Conservation (phyloP, 495 filamentous ascomycete genomes). For the Neurospora sp. region DNA sequence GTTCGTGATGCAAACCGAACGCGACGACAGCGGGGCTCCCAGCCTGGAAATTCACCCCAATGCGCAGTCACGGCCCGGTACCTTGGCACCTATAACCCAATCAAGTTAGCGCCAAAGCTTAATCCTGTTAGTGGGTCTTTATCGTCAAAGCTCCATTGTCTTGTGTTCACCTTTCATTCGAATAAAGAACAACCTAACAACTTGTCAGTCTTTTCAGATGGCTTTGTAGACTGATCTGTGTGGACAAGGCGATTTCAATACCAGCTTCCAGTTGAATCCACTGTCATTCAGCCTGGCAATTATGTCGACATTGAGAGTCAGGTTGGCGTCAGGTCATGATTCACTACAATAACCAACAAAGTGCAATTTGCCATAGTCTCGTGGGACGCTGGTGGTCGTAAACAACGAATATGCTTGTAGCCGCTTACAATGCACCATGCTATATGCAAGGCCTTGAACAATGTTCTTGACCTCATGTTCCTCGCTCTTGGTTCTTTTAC, state of each 20-base stretch:
- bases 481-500: not conserved
- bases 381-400: not conserved
- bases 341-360: not conserved
- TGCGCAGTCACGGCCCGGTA: not conserved
- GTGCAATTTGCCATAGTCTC: not conserved
- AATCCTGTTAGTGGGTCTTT: not conserved
- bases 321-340: not conserved
- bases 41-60: not conserved
- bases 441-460: too few species aligned
- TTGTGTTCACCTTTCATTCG: not conserved
- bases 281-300: too few species aligned
- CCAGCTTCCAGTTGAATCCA: too few species aligned
- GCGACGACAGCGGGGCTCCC: not conserved
- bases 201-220: not conserved
- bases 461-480: not conserved
- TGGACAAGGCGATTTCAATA: not conserved
- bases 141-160: not conserved
- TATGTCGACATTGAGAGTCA: not conserved
- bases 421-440: not conserved
- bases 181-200: not conserved
- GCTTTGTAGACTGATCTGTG: not conserved
- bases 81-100: not conserved
- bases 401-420: not conserved
- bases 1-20: not conserved
- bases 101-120: not conserved